These are phyloP conservation scores for Trapa incisa DNA, from an alignment of 345 rosid species.

Conservation along the genomic window DNA sequence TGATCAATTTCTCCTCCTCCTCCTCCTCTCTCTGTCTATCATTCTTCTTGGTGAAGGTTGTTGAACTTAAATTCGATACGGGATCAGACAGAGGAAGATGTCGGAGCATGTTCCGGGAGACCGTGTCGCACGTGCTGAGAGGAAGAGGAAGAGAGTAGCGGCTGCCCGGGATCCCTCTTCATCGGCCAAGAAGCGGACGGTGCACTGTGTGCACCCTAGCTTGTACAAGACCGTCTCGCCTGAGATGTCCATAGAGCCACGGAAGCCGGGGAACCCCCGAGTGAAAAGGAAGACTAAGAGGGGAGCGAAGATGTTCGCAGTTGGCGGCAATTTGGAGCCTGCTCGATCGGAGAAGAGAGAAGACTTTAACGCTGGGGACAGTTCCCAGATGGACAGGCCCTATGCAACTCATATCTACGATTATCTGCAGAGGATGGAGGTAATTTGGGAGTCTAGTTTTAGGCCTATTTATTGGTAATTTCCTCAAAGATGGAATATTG, in stretches of 20 bases:
- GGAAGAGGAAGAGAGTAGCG: slow-evolving; percentile 11
- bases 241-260: background rate
- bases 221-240: slow-evolving; percentile 1
- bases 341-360: background rate
- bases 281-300: slow-evolving; percentile 3
- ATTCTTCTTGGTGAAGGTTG: too few relatives aligned
- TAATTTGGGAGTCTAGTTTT: slow-evolving; percentile 6
- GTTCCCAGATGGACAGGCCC: slow-evolving; percentile 42
- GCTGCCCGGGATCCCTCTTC: slow-evolving; percentile 4
- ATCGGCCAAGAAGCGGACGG: slow-evolving; percentile 8
- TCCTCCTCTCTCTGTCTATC: too few relatives aligned
- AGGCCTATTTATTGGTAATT: background rate
- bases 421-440: slow-evolving; percentile 48
- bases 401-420: slow-evolving; percentile 33
- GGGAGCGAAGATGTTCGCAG: background rate
- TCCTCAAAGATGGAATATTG: background rate
- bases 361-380: slow-evolving; percentile 15
- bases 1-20: too few relatives aligned
- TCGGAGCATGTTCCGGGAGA: too few relatives aligned
- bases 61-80: too few relatives aligned
- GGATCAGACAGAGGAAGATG: too few relatives aligned
- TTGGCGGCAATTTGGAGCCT: too few relatives aligned
- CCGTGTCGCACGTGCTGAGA: slow-evolving; percentile 17
- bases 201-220: slow-evolving; percentile 10
- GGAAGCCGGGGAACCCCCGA: background rate